Evolutionary conservation across 2,329 filamentous ascomycete genomes (phyloP), one percentile per base, ranked within the genome.

Genomic region (Sporothrix brasiliensis): DNA sequence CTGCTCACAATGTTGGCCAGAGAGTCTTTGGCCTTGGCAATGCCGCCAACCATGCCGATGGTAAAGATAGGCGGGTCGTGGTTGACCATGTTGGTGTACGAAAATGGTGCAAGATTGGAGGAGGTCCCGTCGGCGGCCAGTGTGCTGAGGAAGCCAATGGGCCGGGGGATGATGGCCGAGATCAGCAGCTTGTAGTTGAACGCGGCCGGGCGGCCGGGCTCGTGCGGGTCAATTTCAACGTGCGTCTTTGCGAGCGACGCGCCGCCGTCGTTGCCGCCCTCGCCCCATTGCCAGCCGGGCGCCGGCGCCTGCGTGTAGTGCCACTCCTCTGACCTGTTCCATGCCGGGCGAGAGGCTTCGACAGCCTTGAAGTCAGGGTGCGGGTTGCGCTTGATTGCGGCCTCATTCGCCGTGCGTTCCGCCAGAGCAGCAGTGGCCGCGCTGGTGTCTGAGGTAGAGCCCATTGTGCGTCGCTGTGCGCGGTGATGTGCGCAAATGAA

Each of bases 161-260:
- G 94, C 14, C 94, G 88, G 0, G 94, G 94, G 19, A 93, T 86
- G 74, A 97, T 88, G 73, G 88, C 89, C 21, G 89, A 92, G 79
- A 97, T 97, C 72, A 97, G 84, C 16, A 97, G 87, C 81, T 97
- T 97, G 86, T 98, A 97, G 85, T 97, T 97, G 81, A 87, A 88
- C 1, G 83, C 81, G 0, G 87, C 81, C 0, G 88, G 85, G 0
- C 94, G 87, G 44, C 89, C 91, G 39, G 88, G 82, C 70, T 85
- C 90, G 78, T 94, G 89, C 0, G 94, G 94, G 79, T 97, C 90
- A 75, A 97, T 97, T 77, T 89, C 83, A 74, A 94, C 80, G 81
- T 97, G 92, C 1, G 76, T 78, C 71, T 88, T 86, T 69, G 60
- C 71, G 49, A 70, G 70, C 72, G 73, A 76, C 11, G 73, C 71